Base-by-base conservation (phyloP, 106 monocot genomes). In the Phalaenopsis aphrodite region DNA sequence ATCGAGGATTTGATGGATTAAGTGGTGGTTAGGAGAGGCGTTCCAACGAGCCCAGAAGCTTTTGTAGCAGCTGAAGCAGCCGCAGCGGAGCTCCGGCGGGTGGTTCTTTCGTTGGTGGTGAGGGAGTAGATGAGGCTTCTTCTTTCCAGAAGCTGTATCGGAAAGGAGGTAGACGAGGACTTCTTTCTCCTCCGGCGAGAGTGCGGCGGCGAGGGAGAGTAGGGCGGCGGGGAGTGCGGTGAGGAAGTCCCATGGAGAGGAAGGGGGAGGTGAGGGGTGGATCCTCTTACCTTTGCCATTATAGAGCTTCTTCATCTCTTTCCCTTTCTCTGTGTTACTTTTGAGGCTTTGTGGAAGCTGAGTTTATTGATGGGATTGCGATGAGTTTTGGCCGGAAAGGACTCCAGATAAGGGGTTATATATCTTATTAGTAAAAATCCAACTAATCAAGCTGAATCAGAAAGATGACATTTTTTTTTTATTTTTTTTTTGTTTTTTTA, bases 11-110 rank as follows among this genome's bases (percentile, higher is more conserved):
- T 55, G 79, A 75, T 89, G 86, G 72, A 89, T 89, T 46, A 88
- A n/a, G 55, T 83, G 88, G 67, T 83, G 77, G 80, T 88, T 88
- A 24, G 88, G 88, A 7, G 88, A 88, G 5, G 88, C 71, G 19
- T 88, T 83, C 88, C 88, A 88, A 8, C 82, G 77, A 18, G 85
- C 82, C 88, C 88, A 88, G 83, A 88, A 88, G 80, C 82, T 85
- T 86, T 89, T 89, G 81, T 89, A 89, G 81, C 88, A 89, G n/a
- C 77, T 49, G 79, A 89, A 89, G 86, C 88, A 89, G 41, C 81
- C 79, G 83, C 88, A 88, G 49, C 55, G 58, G 23, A 83, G 67
- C 43, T 89, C 86, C 65, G 86, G 86, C 24, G 78, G 68, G 77
- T 86, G 88, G 75, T 0, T 8, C n/a, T 80, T 21, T 12, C 8